These are phyloP conservation scores for Kernera saxatilis DNA, from an alignment of 345 rosid species.

Conservation along the genomic window DNA sequence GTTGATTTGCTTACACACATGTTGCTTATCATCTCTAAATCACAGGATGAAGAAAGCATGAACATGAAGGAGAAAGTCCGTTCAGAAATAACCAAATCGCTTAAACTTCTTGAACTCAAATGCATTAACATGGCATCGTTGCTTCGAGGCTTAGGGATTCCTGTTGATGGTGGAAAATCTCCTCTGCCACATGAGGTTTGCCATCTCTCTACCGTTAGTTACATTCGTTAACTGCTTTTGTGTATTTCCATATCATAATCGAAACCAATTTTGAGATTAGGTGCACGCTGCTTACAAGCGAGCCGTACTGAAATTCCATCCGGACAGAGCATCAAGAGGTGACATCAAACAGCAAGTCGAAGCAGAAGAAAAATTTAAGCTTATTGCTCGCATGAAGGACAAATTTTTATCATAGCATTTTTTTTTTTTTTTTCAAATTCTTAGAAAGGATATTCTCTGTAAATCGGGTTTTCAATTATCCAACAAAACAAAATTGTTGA, in stretches of 20 bases:
- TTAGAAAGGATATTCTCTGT: constrained; percentile 3
- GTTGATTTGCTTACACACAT: constrained; percentile 5
- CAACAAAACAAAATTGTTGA: constrained; percentile 16
- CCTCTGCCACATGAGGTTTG: constrained; percentile 63
- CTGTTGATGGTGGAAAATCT: constrained; percentile 43
- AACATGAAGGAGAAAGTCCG: constrained; percentile 64
- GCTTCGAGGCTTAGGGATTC: constrained; percentile 74
- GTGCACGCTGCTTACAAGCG: constrained; percentile 68
- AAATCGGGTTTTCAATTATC: constrained; percentile 13
- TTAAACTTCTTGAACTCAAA: constrained; percentile 48
- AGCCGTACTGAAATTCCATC: constrained; percentile 77
- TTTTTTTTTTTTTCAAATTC: not conserved
- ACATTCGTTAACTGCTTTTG: not conserved
- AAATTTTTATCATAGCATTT: constrained; percentile 35
- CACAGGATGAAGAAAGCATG: constrained; percentile 75
- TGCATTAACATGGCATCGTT: constrained; percentile 66
- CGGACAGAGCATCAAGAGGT: constrained; percentile 67
- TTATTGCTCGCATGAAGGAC: constrained; percentile 81
- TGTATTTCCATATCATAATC: not conserved
- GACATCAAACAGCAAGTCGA: constrained; percentile 73
- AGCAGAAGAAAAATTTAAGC: constrained; percentile 90
- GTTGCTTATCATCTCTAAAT: not conserved
- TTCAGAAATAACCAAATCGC: constrained; percentile 53
- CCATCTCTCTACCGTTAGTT: not conserved
- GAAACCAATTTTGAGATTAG: constrained; percentile 32